phyloP scores from a whole-genome alignment of 768 basidiomycete genomes.

The Suillus subalutaceus region DNA sequence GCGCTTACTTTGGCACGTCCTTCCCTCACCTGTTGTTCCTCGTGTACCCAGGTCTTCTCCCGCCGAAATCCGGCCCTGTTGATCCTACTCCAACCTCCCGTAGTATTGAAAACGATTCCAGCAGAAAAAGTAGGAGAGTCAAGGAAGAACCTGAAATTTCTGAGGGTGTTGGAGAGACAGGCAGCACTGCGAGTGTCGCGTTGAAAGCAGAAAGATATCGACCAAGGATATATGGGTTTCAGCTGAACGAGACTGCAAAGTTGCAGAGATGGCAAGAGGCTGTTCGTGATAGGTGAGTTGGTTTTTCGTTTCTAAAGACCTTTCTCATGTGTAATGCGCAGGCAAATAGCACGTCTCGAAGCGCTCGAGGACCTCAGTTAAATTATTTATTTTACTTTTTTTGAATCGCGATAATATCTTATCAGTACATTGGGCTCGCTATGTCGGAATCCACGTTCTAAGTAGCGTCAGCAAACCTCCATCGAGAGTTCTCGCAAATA shows the following conservation, averaged over 20 bases:
- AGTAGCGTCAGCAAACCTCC: constrained; percentile 45
- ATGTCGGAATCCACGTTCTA: constrained; percentile 80
- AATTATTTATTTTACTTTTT: constrained; percentile 5
- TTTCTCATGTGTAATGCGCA: constrained; percentile 18
- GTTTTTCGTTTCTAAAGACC: background rate
- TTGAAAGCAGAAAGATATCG: constrained; percentile 90
- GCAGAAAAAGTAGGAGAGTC: constrained; percentile 48
- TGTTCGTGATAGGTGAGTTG: constrained; percentile 72
- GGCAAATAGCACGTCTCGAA: constrained; percentile 56
- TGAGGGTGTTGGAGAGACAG: constrained; percentile 63
- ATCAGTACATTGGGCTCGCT: constrained; percentile 67
- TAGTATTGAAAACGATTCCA: constrained; percentile 30
- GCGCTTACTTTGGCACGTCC: constrained; percentile 97
- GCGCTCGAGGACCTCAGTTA: constrained; percentile 39
- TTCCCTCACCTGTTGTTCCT: constrained; percentile 97
- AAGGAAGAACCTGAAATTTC: constrained; percentile 54
- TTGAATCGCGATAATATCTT: background rate
- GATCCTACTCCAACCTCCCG: constrained; percentile 37
- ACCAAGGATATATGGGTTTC: constrained; percentile 96
- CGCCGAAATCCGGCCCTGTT: constrained; percentile 69
- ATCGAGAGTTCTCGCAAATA: constrained; percentile 29
- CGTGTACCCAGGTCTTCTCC: constrained; percentile 92
- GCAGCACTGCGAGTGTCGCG: constrained; percentile 82
- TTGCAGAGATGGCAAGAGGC: constrained; percentile 97
- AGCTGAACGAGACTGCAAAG: constrained; percentile 91